A percentile compares a stretch with the other conserved stretches of the same genome.
Conservation (phyloP, 257 asterid species). For the Prunella vulgaris region DNA sequence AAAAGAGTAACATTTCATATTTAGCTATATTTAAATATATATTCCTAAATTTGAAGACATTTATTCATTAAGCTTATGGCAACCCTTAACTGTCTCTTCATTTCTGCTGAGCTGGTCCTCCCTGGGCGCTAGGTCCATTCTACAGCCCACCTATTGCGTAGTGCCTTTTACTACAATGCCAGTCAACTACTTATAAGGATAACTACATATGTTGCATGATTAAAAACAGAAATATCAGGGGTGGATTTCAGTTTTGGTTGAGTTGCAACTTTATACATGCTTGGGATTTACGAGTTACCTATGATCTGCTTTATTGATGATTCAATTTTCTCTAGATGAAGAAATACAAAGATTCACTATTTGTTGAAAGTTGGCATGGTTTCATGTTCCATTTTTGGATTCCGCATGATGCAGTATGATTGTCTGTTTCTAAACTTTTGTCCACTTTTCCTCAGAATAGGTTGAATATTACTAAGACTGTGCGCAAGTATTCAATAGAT, state of each 20-base stretch:
- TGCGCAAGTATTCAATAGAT: conserved; percentile 80
- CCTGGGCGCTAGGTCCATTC: not conserved
- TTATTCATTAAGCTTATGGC: not conserved
- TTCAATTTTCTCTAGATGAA: not conserved
- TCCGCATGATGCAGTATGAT: not conserved
- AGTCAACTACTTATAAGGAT: conserved; percentile 8
- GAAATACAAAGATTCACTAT: too few species aligned
- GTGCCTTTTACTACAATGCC: not conserved
- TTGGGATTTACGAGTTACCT: conserved; percentile 4
- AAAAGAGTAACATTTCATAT: not conserved
- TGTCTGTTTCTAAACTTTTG: conserved; percentile 15
- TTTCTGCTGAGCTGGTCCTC: not conserved
- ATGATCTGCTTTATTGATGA: not conserved
- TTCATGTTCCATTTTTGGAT: not conserved
- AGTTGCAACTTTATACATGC: not conserved
- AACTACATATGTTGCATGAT: not conserved
- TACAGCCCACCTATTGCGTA: not conserved
- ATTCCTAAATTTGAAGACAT: not conserved
- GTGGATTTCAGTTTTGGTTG: not conserved
- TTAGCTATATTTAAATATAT: not conserved
- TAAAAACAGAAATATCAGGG: not conserved
- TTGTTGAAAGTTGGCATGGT: not conserved
- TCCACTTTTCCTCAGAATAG: conserved; percentile 67
- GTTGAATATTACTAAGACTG: conserved; percentile 85
- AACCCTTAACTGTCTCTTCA: not conserved